A percentile compares a stretch with the other conserved stretches of the same genome.
Evolutionary conservation across 1,284 basidiomycete genomes (phyloP).

Genomic region (Cutaneotrichosporon sp.): DNA sequence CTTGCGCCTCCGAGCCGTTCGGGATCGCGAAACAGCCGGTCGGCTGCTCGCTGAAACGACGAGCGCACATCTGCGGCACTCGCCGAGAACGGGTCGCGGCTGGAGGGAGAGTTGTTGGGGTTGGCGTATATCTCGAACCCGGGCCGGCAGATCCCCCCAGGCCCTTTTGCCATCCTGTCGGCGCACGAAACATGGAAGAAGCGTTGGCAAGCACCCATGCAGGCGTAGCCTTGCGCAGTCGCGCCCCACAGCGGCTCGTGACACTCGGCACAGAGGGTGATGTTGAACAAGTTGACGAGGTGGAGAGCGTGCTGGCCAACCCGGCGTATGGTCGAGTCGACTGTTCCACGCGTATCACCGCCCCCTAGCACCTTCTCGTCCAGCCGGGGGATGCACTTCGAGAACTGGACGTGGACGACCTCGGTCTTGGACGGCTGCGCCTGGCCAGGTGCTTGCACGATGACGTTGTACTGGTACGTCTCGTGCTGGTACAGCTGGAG

Average conservation of each 20-base stretch:
- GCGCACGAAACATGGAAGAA: slow-evolving; percentile 65
- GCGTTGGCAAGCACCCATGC: slow-evolving; percentile 61
- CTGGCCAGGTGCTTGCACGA: slow-evolving; percentile 12
- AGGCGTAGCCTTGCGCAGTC: slow-evolving; percentile 64
- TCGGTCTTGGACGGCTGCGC: background rate
- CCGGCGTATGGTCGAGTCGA: slow-evolving; percentile 20
- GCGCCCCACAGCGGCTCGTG: slow-evolving; percentile 70
- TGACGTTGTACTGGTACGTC: slow-evolving; percentile 33
- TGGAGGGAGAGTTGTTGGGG: slow-evolving; percentile 14
- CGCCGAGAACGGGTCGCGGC: slow-evolving; percentile 60
- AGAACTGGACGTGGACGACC: slow-evolving; percentile 32
- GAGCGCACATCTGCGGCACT: slow-evolving; percentile 57
- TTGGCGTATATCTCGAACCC: slow-evolving; percentile 44
- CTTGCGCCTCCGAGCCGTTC: slow-evolving; percentile 57
- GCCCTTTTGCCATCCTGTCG: slow-evolving; percentile 30
- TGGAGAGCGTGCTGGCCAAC: slow-evolving; percentile 39
- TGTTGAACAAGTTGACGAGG: slow-evolving; percentile 67
- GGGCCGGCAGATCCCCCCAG: slow-evolving; percentile 51
- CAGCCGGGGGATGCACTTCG: slow-evolving; percentile 26
- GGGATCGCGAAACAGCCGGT: slow-evolving; percentile 17
- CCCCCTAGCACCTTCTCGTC: slow-evolving; percentile 34
- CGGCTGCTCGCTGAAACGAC: slow-evolving; percentile 62
- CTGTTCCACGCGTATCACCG: slow-evolving; percentile 9
- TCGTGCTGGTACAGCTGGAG: slow-evolving; percentile 25
- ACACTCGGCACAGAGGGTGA: slow-evolving; percentile 69